phyloP scores from a whole-genome alignment of 2,329 filamentous ascomycete genomes.

The Setomelanomma holmii region DNA sequence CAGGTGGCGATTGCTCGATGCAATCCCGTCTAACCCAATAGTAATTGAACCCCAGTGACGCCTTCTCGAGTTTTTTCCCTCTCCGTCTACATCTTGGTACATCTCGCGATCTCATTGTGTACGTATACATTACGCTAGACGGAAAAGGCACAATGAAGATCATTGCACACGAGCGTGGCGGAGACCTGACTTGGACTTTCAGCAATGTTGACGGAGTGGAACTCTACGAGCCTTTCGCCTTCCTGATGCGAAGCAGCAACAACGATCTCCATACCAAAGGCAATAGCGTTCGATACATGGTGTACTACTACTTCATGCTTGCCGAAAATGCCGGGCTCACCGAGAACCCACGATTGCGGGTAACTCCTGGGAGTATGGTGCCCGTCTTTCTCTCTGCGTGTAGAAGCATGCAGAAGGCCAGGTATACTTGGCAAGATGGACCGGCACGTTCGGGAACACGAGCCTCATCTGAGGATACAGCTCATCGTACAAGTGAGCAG shows the following conservation, averaged over 20 bases:
- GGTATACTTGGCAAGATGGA: not conserved
- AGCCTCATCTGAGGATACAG: not conserved
- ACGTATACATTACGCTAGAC: not conserved
- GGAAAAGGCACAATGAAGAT: not conserved
- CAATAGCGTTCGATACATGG: constrained; percentile 10
- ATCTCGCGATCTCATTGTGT: not conserved
- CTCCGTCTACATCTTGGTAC: not conserved
- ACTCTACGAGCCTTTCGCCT: constrained; percentile 2
- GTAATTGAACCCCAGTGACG: not conserved
- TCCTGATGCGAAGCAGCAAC: not conserved
- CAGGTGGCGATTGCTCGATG: not conserved
- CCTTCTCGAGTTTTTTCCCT: not conserved
- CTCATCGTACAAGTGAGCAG: not conserved
- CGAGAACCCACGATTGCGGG: not conserved
- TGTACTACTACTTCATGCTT: constrained; percentile 19
- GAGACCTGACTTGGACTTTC: not conserved
- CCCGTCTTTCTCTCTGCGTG: constrained; percentile 6
- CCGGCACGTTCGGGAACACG: not conserved
- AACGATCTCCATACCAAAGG: not conserved
- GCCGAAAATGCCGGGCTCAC: constrained; percentile 18
- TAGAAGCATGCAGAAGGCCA: constrained; percentile 1
- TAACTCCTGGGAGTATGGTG: not conserved
- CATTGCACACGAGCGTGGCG: not conserved
- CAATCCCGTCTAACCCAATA: not conserved
- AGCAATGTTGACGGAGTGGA: not conserved